Evolutionary conservation across 768 basidiomycete species (phyloP).

Genomic region (Amyloporia xantha): DNA sequence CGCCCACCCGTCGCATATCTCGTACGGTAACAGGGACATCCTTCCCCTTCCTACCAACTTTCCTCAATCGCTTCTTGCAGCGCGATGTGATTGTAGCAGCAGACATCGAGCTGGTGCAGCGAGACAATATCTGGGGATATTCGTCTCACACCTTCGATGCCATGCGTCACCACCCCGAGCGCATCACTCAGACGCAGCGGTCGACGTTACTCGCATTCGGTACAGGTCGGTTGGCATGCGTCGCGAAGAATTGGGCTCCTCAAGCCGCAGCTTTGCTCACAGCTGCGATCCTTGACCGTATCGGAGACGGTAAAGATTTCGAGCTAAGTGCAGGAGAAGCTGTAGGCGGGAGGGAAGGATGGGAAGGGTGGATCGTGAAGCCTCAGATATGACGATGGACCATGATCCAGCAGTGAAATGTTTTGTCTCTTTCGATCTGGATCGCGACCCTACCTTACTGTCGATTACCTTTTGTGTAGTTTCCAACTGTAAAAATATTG

Average conservation of each 20-base stretch:
- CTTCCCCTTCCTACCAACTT: conserved; percentile 3
- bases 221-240: conserved; percentile 38
- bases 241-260: conserved; percentile 44
- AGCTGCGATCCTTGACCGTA: conserved; percentile 31
- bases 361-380: conserved; percentile 37
- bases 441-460: too few species aligned
- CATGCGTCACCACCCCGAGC: conserved; percentile 29
- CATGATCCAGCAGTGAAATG: too few species aligned
- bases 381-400: too few species aligned
- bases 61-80: neutral
- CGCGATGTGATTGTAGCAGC: conserved; percentile 16
- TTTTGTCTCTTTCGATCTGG: too few species aligned
- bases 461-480: too few species aligned
- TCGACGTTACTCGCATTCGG: conserved; percentile 41
- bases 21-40: conserved; percentile 16
- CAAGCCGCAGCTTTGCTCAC: conserved; percentile 44
- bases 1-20: conserved; percentile 43
- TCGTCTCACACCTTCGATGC: conserved; percentile 38
- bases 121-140: conserved; percentile 32
- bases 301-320: conserved; percentile 24
- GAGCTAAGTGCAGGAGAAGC: conserved; percentile 22
- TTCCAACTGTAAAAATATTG: too few species aligned
- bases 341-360: conserved; percentile 35
- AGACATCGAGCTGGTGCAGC: conserved; percentile 15
- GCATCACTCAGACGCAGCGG: conserved; percentile 12